phyloP scores from a whole-genome alignment of 176 grass and related monocot species.

The Zoysia pacifica region DNA sequence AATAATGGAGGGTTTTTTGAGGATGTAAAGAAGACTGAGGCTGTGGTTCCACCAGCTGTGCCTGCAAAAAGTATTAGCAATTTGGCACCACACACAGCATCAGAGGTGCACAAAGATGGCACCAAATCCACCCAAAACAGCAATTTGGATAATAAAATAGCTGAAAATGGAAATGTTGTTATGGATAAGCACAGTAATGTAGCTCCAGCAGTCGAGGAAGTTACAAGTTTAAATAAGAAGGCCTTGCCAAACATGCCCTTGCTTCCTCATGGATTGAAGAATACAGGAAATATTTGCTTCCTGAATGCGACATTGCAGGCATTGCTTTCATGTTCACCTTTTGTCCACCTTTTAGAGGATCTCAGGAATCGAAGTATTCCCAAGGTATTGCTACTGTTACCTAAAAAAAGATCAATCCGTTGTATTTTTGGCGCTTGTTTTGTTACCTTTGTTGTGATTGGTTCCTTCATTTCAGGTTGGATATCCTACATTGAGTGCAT shows the following conservation, averaged over 20 bases:
- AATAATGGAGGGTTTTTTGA: slow-evolving; percentile 32
- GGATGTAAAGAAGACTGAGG: slow-evolving; percentile 32
- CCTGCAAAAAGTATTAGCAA: slow-evolving; percentile 25
- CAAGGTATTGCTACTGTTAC: slow-evolving; percentile 46
- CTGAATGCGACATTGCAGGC: slow-evolving; percentile 94
- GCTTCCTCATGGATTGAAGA: slow-evolving; percentile 83
- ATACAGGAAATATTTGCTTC: slow-evolving; percentile 95
- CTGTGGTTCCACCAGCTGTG: slow-evolving; percentile 19
- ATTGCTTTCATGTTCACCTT: slow-evolving; percentile 79
- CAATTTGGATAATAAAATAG: slow-evolving; percentile 41
- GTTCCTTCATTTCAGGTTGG: slow-evolving; percentile 52
- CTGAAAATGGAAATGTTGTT: slow-evolving; percentile 43
- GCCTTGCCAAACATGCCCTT: slow-evolving; percentile 43
- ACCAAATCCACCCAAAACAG: slow-evolving; percentile 13
- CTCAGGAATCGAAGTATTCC: slow-evolving; percentile 62
- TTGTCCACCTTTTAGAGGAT: slow-evolving; percentile 73
- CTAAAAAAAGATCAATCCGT: neutral
- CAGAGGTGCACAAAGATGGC: slow-evolving; percentile 16
- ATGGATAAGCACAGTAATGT: slow-evolving; percentile 34
- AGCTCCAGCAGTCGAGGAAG: slow-evolving; percentile 32
- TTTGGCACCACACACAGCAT: slow-evolving; percentile 4
- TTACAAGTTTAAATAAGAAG: slow-evolving; percentile 46
- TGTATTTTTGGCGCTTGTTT: slow-evolving; percentile 21
- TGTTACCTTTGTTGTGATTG: neutral
- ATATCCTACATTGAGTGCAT: slow-evolving; percentile 80